Conservation (phyloP, 2,329 filamentous ascomycete species). For the Metarhizium robertsii region DNA sequence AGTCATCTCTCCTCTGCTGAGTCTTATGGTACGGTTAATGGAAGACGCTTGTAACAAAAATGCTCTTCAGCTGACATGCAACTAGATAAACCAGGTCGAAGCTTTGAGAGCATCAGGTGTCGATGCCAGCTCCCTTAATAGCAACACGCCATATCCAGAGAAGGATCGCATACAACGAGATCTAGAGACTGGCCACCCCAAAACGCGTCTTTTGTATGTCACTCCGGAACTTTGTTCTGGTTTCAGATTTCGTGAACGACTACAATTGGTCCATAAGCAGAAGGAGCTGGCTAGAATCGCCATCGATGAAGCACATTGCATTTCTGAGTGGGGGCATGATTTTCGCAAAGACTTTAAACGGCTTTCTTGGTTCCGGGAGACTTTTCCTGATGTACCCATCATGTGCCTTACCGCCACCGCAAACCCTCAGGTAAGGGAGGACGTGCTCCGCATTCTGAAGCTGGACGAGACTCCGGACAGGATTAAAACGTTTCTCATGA, state of each 20-base stretch:
- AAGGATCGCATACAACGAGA: conserved; percentile 66
- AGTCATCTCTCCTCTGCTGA: conserved; percentile 80
- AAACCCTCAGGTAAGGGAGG: conserved; percentile 68
- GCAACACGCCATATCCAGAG: conserved; percentile 59
- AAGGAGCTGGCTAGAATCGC: conserved; percentile 79
- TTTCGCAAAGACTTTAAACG: conserved; percentile 89
- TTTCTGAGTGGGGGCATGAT: conserved; percentile 97
- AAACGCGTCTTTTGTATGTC: conserved; percentile 78
- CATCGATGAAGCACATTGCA: conserved; percentile 92
- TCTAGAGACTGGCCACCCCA: conserved; percentile 78
- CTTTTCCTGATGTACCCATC: conserved; percentile 77
- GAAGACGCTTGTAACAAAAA: conserved; percentile 2
- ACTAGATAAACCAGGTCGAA: conserved; percentile 85
- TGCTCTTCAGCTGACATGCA: conserved; percentile 2
- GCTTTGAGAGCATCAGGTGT: conserved; percentile 66
- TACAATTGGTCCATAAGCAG: conserved; percentile 68
- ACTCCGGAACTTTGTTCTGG: conserved; percentile 82
- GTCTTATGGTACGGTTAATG: conserved; percentile 61
- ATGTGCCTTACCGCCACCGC: conserved; percentile 92
- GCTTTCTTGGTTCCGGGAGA: conserved; percentile 74
- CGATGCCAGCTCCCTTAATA: conserved; percentile 78
- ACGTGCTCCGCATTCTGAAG: conserved; percentile 69
- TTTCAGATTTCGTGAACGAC: conserved; percentile 64
- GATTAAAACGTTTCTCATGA: conserved; percentile 73
- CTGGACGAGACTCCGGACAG: conserved; percentile 48